phyloP scores from a whole-genome alignment of 352 stramenopile species.

The Phytophthora citricola region DNA sequence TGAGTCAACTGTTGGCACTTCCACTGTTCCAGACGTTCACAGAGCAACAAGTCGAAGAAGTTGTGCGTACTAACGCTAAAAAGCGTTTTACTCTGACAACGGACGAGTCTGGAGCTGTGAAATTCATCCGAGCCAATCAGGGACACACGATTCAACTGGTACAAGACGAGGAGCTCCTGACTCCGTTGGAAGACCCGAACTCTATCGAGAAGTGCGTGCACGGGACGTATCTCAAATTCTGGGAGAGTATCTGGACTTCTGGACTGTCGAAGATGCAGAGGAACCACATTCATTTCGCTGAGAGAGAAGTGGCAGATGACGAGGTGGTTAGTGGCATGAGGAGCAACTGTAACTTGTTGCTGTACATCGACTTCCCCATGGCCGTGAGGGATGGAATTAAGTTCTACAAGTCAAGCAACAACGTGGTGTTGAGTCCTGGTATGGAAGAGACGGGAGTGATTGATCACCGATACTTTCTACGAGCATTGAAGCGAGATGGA shows the following conservation, averaged over 20 bases:
- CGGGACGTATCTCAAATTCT: conserved; percentile 77
- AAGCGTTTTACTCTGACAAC: conserved; percentile 78
- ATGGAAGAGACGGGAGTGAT: conserved; percentile 58
- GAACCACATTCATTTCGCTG: conserved; percentile 90
- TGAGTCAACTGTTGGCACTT: conserved; percentile 57
- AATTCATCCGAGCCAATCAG: conserved; percentile 86
- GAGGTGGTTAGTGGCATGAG: conserved; percentile 86
- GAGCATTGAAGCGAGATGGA: conserved; percentile 58
- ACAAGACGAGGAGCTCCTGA: conserved; percentile 75
- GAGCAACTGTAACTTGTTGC: conserved; percentile 67
- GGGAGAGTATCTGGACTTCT: conserved; percentile 62
- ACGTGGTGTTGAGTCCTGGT: conserved; percentile 80
- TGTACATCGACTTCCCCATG: conserved; percentile 72
- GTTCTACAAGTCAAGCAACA: conserved; percentile 88
- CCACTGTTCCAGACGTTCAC: conserved; percentile 62
- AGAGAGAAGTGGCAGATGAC: conserved; percentile 50
- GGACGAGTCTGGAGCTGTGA: conserved; percentile 40
- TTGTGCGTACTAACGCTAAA: conserved; percentile 76
- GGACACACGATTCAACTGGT: conserved; percentile 77
- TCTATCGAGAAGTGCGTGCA: conserved; percentile 72
- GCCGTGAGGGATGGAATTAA: conserved; percentile 75
- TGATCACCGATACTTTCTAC: conserved; percentile 63
- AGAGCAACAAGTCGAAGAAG: conserved; percentile 64
- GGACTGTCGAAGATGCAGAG: conserved; percentile 82
- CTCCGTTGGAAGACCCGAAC: conserved; percentile 54